Base-by-base conservation (phyloP, 208 protist species). In the Leishmania amazonensis region DNA sequence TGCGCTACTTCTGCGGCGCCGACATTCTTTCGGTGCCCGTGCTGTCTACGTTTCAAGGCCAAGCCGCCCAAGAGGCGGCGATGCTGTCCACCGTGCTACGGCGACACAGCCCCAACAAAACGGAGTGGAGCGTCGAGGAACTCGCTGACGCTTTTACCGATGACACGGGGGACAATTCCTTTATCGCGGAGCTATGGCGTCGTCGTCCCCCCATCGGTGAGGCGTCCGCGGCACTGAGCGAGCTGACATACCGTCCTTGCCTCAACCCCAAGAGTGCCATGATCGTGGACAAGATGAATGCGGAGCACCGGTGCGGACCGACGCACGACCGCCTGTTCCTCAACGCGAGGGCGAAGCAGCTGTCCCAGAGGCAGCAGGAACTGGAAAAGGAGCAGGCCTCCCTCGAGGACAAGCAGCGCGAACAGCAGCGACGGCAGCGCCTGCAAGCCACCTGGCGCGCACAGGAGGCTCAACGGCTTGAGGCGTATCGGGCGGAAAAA, bases 301-400 rank as follows among this genome's bases (percentile, higher is more conserved):
- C 74, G 49, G 72, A 75, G 60, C 58, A 88, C 62, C 77, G 83
- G 15, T 64, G 78, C 53, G 75, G 68, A 53, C 79, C 81, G 62
- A 77, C 81, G 42, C 81, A 93, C 81, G 83, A 96, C 57, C 90
- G 92, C 15, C 88, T 96, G 35, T 96, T 88, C 75, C 64, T 83
- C 4, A 72, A 7, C n/a, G 90, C 89, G 38, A 85, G 81, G 28
- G 58, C 67, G 72, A 86, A 87, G 75, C 92, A 94, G 78, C 75
- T 91, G 9, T 31, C 67, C 4, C 42, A 82, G 67, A 76, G 72
- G 75, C 87, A 93, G 62, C 38, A 80, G 31, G 90, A 93, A 75
- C 72, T 87, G 78, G 89, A 89, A 75, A 70, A 67, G 71, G 83
- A 86, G 70, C 83, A 91, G 72, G 83, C 72, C 4, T 58, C 40